A percentile compares a stretch with the other conserved stretches of the same genome.
These are phyloP conservation scores for Candida multigemmis DNA, from an alignment of 805 yeast species.

Conservation along the genomic window DNA sequence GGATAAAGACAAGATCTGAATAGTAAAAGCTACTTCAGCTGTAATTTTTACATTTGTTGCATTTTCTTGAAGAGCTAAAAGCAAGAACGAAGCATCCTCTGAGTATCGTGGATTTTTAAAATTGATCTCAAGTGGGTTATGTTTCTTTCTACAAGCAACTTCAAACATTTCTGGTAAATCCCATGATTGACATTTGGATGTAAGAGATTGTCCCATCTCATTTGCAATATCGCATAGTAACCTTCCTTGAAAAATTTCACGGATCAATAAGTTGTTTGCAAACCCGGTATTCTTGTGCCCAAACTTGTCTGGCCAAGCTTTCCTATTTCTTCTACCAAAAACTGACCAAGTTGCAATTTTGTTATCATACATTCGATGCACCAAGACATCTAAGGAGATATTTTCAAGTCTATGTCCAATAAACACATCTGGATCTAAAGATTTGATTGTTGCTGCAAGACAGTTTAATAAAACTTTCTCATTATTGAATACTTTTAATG, in stretches of 20 bases:
- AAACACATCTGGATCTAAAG: slow-evolving; percentile 83
- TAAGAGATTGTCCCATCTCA: slow-evolving; percentile 89
- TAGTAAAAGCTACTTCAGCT: slow-evolving; percentile 70
- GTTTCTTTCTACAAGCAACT: slow-evolving; percentile 60
- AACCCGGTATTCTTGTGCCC: slow-evolving; percentile 39
- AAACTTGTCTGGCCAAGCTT: slow-evolving; percentile 68
- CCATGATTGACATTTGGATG: slow-evolving; percentile 91
- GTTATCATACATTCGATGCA: slow-evolving; percentile 72
- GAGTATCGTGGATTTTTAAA: slow-evolving; percentile 55
- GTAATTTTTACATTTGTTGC: slow-evolving; percentile 57
- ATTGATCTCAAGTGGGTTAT: slow-evolving; percentile 62
- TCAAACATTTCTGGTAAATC: slow-evolving; percentile 86
- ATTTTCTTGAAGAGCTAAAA: slow-evolving; percentile 66
- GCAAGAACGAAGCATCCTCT: slow-evolving; percentile 57
- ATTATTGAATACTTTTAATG: slow-evolving; percentile 52
- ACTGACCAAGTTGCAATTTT: slow-evolving; percentile 70
- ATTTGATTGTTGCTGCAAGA: slow-evolving; percentile 61
- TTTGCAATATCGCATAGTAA: slow-evolving; percentile 87
- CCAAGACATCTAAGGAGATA: slow-evolving; percentile 67
- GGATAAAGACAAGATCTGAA: slow-evolving; percentile 81
- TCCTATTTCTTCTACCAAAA: slow-evolving; percentile 75
- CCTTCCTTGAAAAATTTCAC: slow-evolving; percentile 77
- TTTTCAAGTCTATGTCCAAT: slow-evolving; percentile 83
- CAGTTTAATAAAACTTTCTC: slow-evolving; percentile 71
- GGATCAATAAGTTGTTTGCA: slow-evolving; percentile 45